phyloP scores from a whole-genome alignment of 2,329 filamentous ascomycete species.

The Cercospora citrullina region DNA sequence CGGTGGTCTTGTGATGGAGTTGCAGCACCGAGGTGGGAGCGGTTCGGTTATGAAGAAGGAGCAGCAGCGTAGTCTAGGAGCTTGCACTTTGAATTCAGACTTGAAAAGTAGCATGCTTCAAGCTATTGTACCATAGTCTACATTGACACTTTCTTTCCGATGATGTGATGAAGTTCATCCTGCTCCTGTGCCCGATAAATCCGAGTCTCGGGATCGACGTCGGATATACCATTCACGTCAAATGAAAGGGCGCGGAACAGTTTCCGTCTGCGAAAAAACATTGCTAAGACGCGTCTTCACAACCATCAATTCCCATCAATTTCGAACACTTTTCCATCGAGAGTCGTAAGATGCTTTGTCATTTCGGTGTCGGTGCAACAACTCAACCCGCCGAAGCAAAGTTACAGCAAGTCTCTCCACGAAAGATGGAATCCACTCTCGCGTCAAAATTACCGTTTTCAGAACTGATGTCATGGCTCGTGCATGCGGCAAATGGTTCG shows the following conservation, averaged over 20 bases:
- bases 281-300: not conserved
- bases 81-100: not conserved
- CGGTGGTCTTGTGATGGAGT: slow-evolving; percentile 17
- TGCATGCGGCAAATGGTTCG: not conserved
- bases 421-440: not conserved
- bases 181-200: not conserved
- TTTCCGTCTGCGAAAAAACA: not conserved
- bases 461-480: not conserved
- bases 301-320: not conserved
- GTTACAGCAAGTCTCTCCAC: not conserved
- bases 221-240: not conserved
- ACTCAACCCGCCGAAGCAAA: not conserved
- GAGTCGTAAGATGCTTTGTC: not conserved
- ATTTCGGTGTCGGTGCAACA: not conserved
- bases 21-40: not conserved
- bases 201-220: not conserved
- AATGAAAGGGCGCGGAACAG: not conserved
- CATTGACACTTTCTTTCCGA: not conserved
- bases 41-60: not conserved
- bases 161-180: not conserved
- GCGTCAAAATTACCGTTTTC: not conserved
- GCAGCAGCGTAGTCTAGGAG: not conserved
- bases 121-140: not conserved
- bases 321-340: not conserved
- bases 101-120: not conserved